Percentiles rank a stretch among this genome's conserved stretches.
Conservation (phyloP, 495 filamentous ascomycete species). For the Aspergillus cavernicola region DNA sequence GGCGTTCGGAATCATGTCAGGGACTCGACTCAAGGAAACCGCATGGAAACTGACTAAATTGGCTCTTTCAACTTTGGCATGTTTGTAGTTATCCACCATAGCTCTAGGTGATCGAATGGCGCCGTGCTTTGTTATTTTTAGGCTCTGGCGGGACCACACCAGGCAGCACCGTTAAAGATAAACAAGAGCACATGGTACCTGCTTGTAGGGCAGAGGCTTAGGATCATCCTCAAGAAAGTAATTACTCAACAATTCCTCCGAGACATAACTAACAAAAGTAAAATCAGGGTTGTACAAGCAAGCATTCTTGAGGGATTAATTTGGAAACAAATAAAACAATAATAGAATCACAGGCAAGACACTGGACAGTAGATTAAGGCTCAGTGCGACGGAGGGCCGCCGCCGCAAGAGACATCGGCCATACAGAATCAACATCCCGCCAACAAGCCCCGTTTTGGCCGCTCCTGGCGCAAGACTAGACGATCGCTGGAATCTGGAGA, state of each 20-base stretch:
- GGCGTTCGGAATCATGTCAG: constrained; percentile 76
- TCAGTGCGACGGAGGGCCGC: not conserved
- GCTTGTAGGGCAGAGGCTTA: constrained; percentile 7
- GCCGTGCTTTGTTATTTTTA: constrained; percentile 18
- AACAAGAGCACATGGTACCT: constrained; percentile 3
- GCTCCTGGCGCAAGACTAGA: constrained; percentile 9
- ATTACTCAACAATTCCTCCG: not conserved
- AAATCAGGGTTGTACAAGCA: too few species aligned
- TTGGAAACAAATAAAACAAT: not conserved
- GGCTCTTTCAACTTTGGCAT: not conserved
- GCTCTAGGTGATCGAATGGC: constrained; percentile 5
- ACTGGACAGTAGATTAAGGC: not conserved
- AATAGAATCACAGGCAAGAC: constrained; percentile 1
- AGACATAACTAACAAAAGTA: not conserved
- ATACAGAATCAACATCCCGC: constrained; percentile 10
- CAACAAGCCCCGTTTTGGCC: constrained; percentile 13
- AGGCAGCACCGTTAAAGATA: constrained; percentile 14
- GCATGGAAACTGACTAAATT: constrained; percentile 48
- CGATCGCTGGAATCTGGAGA: constrained; percentile 5
- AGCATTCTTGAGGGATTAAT: too few species aligned
- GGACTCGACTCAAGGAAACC: constrained; percentile 31
- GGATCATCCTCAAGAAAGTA: not conserved
- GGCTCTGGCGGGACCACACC: constrained; percentile 5
- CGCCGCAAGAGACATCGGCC: constrained; percentile 3
- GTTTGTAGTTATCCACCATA: constrained; percentile 2